Evolutionary conservation across 495 filamentous ascomycete species (phyloP), one percentile per base, ranked within the genome.

Genomic region (Mytilinidion resinicola): DNA sequence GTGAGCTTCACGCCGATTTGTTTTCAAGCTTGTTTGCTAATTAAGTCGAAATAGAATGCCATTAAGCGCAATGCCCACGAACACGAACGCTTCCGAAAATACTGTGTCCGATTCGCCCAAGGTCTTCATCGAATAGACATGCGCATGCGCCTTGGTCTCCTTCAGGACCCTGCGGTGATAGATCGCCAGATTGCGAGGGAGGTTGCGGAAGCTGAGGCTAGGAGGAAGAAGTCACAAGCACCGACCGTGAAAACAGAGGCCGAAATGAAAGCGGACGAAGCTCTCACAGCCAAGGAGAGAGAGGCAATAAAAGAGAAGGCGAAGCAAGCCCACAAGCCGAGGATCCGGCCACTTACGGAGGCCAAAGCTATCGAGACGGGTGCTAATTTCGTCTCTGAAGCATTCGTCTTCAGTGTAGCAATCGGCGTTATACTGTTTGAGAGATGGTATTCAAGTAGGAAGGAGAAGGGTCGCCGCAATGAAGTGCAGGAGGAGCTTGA

Each of bases 1-100:
- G 86, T 88, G 76, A 52, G 82, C 37, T 17, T 30, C 21, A 12
- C 25, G 33, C 10, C 19, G 14, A 8, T 39, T 4, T 15, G 10
- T 2, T 53, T 15, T 14, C 25, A 17, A 36, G 14, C 0, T 11
- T 12, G 9, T 11, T 15, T 44, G 19, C 42, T 55, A 56, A 49
- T 53, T 38, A 3, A 11, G 14, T 43, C 42, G 1, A 36, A n/a
- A 12, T 51, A 98, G 93, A 96, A 90, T 70, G 84, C 82, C 70
- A 95, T 99, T 74, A 97, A 96, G 73, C 80, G 78, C 21, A 91
- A 96, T 78, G 95, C 93, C 14, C 88, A 88, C 64, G 95, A 99
- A 68, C 95, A 97, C 76, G 89, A 91, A 47, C 78, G 84, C 15
- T 99, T 97, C 74, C 88, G 95, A 15, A 73, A 73, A n/a, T 25